Conservation (phyloP, 2,329 filamentous ascomycete genomes). For the Diaporthe nobilis region DNA sequence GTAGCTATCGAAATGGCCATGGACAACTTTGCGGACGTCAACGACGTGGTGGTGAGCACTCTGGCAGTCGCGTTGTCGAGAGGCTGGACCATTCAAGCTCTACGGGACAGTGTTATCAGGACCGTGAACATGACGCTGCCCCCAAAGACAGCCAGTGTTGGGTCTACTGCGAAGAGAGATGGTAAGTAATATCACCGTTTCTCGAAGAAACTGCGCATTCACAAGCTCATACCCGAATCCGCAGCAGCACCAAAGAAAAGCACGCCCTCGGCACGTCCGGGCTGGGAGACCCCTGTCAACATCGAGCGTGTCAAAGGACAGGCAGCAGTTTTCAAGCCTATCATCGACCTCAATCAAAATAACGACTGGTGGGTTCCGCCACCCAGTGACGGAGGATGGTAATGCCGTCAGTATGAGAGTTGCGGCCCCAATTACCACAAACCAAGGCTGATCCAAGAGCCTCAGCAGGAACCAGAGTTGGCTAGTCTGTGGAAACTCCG, state of each 20-base stretch:
- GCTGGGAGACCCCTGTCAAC: no score
- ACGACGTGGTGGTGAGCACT: not conserved
- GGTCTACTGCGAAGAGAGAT: no score
- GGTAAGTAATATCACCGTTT: not conserved
- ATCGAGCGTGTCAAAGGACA: not conserved
- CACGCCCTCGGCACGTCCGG: not conserved
- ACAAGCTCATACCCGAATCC: not conserved
- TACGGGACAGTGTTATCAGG: not conserved
- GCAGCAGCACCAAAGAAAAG: not conserved
- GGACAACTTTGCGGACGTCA: not conserved
- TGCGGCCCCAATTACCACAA: accelerated
- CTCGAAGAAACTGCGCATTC: accelerated
- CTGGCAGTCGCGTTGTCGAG: no score
- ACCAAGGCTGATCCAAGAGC: not conserved
- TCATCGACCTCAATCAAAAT: no score
- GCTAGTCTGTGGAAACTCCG: not conserved
- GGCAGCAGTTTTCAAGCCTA: not conserved
- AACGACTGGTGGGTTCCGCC: no score
- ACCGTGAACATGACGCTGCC: not conserved
- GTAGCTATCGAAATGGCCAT: not conserved
- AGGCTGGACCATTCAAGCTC: not conserved
- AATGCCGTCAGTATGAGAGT: not conserved
- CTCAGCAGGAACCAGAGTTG: not conserved
- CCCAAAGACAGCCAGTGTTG: not conserved
- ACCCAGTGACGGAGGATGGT: not conserved